Conservation (phyloP, 371 early-diverging fungal genomes). For the Zopfochytrium polystomum region DNA sequence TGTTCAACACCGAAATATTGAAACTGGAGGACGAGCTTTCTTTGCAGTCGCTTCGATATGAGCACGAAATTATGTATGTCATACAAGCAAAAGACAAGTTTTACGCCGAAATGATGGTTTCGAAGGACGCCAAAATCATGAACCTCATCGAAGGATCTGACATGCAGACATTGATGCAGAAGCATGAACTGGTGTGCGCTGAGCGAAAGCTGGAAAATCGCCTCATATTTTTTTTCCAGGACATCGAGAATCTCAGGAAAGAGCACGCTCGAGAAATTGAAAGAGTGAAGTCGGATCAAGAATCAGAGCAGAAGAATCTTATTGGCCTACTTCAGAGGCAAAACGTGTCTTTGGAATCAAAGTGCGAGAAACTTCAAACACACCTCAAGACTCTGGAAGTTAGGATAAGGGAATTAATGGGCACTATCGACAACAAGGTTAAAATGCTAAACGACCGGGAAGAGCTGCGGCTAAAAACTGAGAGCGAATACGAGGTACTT, state of each 20-base stretch:
- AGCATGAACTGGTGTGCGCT: slow-evolving; percentile 54
- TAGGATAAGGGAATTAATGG: slow-evolving; percentile 46
- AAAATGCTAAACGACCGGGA: slow-evolving; percentile 48
- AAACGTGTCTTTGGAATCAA: slow-evolving; percentile 50
- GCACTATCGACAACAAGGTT: slow-evolving; percentile 49
- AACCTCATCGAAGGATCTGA: slow-evolving; percentile 56
- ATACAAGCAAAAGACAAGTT: slow-evolving; percentile 61
- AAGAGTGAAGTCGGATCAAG: slow-evolving; percentile 54
- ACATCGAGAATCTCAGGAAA: slow-evolving; percentile 53
- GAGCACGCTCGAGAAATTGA: slow-evolving; percentile 56
- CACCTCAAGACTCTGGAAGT: slow-evolving; percentile 52
- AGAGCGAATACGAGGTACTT: slow-evolving; percentile 39
- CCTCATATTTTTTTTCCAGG: slow-evolving; percentile 23
- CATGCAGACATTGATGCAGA: slow-evolving; percentile 53
- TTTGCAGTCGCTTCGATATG: slow-evolving; percentile 46
- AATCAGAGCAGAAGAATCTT: slow-evolving; percentile 52
- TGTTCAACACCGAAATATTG: slow-evolving; percentile 50
- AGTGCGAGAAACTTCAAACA: slow-evolving; percentile 53
- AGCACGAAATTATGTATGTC: slow-evolving; percentile 58
- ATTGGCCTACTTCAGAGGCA: slow-evolving; percentile 52
- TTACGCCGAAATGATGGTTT: slow-evolving; percentile 59
- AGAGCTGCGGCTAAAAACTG: slow-evolving; percentile 35
- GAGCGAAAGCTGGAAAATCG: neutral
- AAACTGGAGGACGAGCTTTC: slow-evolving; percentile 56
- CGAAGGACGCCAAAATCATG: slow-evolving; percentile 62